Base-by-base conservation (phyloP, 2,329 filamentous ascomycete genomes). In the Aspergillus thermomutatus region DNA sequence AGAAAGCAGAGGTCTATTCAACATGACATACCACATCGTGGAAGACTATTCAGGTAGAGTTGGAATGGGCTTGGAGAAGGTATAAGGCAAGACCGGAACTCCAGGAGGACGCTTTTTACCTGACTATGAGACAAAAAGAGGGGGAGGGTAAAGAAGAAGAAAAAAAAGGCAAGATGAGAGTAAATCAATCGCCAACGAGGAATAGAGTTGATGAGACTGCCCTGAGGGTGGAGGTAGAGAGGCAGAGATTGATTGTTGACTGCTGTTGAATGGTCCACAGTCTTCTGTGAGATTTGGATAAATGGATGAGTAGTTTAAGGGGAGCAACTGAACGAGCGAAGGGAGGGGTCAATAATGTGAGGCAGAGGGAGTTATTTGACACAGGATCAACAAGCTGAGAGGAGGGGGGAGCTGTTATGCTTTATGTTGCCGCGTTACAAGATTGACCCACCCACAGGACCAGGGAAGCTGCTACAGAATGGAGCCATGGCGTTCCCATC, bases 11-110 rank as follows among this genome's bases (percentile, higher is more conserved):
- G n/a, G 27, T 14, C 41, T 25, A 45, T 27, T n/a, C 19, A 28
- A 27, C 21, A 50, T 26, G 48, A 63, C 71, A 53, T 67, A 75
- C 72, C 72, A 74, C 72, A 75, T 74, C 61, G 53, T 72, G 65
- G 57, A 50, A 55, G 28, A 54, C 43, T 48, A 47, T 26, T 7
- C 11, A 11, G 21, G 43, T 23, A 17, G 21, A 26, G 9, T 23
- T 40, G 49, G 58, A 52, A 48, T n/a, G 26, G 27, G 40, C 31
- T 21, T 28, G 26, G 43, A 34, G 28, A 51, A 26, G 26, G 19
- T 26, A 25, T 31, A 40, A 21, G 27, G 40, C 37, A 7, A 9
- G 21, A n/a, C 21, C 23, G 26, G n/a, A 31, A 14, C 14, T 34
- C 19, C 6, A 25, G 9, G 28, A 50, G n/a, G 26, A 14, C 11